A percentile compares a stretch with the other conserved stretches of the same genome.
Conservation (phyloP, 192 early-diverging fungal species). For the Gryganskiella cystojenkinii region DNA sequence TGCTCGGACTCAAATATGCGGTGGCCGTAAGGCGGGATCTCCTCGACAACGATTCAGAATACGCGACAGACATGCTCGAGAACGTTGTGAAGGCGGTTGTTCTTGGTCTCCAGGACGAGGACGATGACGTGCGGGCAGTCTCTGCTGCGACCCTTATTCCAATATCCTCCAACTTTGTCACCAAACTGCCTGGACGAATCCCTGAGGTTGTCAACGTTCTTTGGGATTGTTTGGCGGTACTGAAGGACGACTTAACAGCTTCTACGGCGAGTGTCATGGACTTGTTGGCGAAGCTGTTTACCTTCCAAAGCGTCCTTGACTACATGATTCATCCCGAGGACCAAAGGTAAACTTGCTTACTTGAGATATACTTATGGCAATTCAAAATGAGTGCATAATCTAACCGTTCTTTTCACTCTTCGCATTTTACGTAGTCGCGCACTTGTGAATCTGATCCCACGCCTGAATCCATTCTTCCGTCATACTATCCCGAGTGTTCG, state of each 20-base stretch:
- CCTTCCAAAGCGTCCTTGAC: slow-evolving; percentile 64
- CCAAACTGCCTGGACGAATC: slow-evolving; percentile 73
- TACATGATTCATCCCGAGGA: slow-evolving; percentile 55
- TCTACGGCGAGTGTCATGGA: slow-evolving; percentile 95
- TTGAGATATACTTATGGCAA: too few species aligned
- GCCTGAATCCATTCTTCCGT: slow-evolving; percentile 94
- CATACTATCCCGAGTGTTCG: slow-evolving; percentile 91
- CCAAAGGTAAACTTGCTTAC: too few species aligned
- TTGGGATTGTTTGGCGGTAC: slow-evolving; percentile 89
- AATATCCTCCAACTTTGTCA: slow-evolving; percentile 81
- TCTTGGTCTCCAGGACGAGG: slow-evolving; percentile 83
- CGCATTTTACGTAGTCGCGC: slow-evolving; percentile 46
- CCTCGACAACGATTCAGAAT: slow-evolving; percentile 59
- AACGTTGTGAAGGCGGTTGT: slow-evolving; percentile 86
- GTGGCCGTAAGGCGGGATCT: slow-evolving; percentile 92
- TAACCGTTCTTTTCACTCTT: not conserved
- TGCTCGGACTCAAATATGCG: slow-evolving; percentile 94
- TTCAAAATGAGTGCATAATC: not conserved
- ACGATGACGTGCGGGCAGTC: slow-evolving; percentile 96
- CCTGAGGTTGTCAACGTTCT: slow-evolving; percentile 80
- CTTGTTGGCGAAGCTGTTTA: slow-evolving; percentile 85
- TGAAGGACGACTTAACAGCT: slow-evolving; percentile 93
- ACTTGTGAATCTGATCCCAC: slow-evolving; percentile 79
- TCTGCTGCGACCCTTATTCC: slow-evolving; percentile 92
- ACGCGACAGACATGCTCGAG: slow-evolving; percentile 65